Evolutionary conservation across 1,139 yeast species (phyloP).

Genomic region (Saccharomyces hybrid): DNA sequence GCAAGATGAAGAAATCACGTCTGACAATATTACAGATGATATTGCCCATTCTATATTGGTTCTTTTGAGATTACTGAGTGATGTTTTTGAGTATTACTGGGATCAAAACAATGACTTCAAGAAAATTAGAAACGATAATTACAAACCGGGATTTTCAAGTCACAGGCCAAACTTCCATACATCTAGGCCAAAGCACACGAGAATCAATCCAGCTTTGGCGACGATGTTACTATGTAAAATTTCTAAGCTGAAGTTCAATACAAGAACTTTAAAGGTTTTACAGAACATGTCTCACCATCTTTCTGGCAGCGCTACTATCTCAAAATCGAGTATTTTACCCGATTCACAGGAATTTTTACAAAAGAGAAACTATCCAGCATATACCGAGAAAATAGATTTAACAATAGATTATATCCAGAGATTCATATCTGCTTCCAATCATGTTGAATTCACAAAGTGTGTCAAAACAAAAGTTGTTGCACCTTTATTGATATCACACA

Average conservation of each 20-base stretch:
- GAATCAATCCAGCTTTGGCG: slow-evolving; percentile 16
- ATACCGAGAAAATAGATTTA: slow-evolving; percentile 20
- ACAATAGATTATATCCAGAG: slow-evolving; percentile 23
- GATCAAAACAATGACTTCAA: slow-evolving; percentile 11
- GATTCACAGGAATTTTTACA: slow-evolving; percentile 14
- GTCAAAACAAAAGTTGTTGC: slow-evolving; percentile 15
- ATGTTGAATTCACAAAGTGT: slow-evolving; percentile 19
- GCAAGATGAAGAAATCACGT: slow-evolving; percentile 12
- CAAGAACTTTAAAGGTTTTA: slow-evolving; percentile 14
- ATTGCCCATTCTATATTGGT: slow-evolving; percentile 22
- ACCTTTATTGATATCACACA: slow-evolving; percentile 19
- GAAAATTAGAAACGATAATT: slow-evolving; percentile 4
- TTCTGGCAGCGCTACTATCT: slow-evolving; percentile 14
- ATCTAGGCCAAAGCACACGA: slow-evolving; percentile 17
- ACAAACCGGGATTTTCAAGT: slow-evolving; percentile 22
- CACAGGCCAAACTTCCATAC: slow-evolving; percentile 25
- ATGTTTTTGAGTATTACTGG: slow-evolving; percentile 27
- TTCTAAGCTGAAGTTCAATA: slow-evolving; percentile 20
- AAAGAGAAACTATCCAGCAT: slow-evolving; percentile 11
- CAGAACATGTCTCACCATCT: slow-evolving; percentile 16
- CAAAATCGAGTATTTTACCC: slow-evolving; percentile 14
- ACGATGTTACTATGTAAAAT: slow-evolving; percentile 13
- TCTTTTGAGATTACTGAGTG: slow-evolving; percentile 23
- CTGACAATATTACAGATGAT: slow-evolving; percentile 13
- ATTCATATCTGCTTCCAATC: slow-evolving; percentile 29